Evolutionary conservation across 768 basidiomycete species (phyloP).

Genomic region (Auriscalpium vulgare): DNA sequence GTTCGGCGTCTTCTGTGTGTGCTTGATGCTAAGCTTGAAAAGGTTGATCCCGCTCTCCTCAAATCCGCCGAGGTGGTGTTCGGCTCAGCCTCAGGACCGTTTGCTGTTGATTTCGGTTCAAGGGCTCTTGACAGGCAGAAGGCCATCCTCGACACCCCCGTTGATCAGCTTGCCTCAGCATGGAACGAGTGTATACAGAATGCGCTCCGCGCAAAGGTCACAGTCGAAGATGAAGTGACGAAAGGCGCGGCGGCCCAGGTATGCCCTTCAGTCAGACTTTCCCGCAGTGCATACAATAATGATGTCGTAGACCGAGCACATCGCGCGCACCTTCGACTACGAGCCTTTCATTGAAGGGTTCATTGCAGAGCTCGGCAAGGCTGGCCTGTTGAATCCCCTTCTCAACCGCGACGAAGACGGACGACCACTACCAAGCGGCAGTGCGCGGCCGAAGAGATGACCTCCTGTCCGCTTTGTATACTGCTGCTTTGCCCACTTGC

Average conservation of each 20-base stretch:
- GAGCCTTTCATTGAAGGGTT: constrained; percentile 51
- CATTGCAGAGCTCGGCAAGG: constrained; percentile 32
- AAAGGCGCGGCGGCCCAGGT: constrained; percentile 40
- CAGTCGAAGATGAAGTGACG: constrained; percentile 42
- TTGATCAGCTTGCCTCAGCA: constrained; percentile 25
- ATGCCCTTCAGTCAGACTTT: neutral
- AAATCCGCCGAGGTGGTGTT: constrained; percentile 23
- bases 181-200: constrained; percentile 42
- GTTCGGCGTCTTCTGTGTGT: neutral
- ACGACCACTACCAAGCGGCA: neutral
- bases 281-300: neutral
- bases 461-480: too few species aligned
- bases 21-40: neutral
- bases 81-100: constrained; percentile 22
- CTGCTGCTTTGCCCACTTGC: too few species aligned
- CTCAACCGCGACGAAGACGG: constrained; percentile 21
- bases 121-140: constrained; percentile 35
- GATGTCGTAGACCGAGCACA: constrained; percentile 39
- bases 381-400: constrained; percentile 38
- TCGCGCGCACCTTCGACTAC: constrained; percentile 55
- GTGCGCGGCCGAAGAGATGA: neutral
- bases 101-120: constrained; percentile 37
- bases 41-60: constrained; percentile 31
- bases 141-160: constrained; percentile 36
- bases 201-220: constrained; percentile 29